These are phyloP conservation scores for Citrus trifoliata DNA, from an alignment of 345 rosid species.

Conservation along the genomic window DNA sequence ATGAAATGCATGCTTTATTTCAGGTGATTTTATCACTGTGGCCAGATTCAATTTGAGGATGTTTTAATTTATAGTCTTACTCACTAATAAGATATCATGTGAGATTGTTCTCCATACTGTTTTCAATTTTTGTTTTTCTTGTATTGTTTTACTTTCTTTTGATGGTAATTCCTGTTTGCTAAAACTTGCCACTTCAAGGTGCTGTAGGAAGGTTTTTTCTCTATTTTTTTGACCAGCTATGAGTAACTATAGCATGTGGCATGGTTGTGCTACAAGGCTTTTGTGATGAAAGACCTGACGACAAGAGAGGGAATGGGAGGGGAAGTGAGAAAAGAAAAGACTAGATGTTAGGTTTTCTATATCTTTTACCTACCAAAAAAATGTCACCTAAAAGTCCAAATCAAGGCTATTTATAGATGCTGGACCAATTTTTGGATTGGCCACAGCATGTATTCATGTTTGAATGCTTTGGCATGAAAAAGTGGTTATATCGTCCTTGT, in stretches of 20 bases:
- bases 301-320: background rate
- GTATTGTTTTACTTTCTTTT: too few relatives aligned
- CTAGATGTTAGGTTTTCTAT: background rate
- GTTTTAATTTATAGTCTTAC: background rate
- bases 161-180: background rate
- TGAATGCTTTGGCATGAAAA: background rate
- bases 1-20: constrained; percentile 54
- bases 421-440: background rate
- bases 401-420: background rate
- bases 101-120: background rate
- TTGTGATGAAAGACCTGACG: background rate
- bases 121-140: background rate
- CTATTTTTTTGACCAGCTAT: background rate
- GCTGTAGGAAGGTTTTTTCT: background rate
- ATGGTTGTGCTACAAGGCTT: background rate
- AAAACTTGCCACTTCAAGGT: background rate
- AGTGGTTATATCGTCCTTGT: background rate
- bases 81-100: background rate
- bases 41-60: constrained; percentile 4
- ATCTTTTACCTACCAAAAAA: background rate
- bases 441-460: background rate
- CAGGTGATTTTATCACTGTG: constrained; percentile 46
- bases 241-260: background rate
- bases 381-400: background rate
- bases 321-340: background rate